A percentile compares a stretch with the other conserved stretches of the same genome.
These are phyloP conservation scores for Eimeria nieschulzi DNA, from an alignment of 169 alveolate genomes.

Conservation along the genomic window DNA sequence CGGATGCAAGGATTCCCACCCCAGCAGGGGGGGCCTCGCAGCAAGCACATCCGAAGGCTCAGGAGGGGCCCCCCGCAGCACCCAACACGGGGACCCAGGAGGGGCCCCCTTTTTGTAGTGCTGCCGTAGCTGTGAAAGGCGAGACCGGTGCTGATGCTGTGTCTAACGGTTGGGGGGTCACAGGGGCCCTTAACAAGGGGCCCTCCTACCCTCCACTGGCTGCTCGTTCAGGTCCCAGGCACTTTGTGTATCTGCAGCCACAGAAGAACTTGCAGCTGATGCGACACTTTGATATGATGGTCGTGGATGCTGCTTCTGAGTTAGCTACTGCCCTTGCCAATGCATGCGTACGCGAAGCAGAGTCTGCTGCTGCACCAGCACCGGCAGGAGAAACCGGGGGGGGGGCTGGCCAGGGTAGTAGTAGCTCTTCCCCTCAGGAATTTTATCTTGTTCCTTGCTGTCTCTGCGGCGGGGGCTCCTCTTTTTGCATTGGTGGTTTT, in stretches of 20 bases:
- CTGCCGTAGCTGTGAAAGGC: neutral
- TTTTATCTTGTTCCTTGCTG: constrained; percentile 53
- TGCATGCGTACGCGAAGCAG: constrained; percentile 33
- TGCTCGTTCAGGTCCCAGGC: constrained; percentile 1
- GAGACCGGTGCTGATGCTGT: neutral
- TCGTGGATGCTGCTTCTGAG: constrained; percentile 40
- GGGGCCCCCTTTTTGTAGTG: neutral
- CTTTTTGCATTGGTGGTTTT: constrained; percentile 70
- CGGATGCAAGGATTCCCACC: too few species aligned
- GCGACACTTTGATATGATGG: constrained; percentile 60
- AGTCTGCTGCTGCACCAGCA: constrained; percentile 18
- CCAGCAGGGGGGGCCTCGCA: too few species aligned
- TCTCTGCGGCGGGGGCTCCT: constrained; percentile 70
- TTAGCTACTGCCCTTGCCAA: constrained; percentile 30
- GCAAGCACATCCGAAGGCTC: neutral
- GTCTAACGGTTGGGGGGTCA: neutral
- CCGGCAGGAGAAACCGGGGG: constrained; percentile 12
- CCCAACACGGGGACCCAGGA: neutral
- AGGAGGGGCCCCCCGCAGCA: constrained; percentile 26
- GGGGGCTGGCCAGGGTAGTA: neutral
- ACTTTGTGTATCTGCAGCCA: constrained; percentile 63
- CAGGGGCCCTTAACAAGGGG: constrained; percentile 16
- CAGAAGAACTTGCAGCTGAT: constrained; percentile 55
- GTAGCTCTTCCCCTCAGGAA: neutral
- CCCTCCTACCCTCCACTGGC: neutral